Evolutionary conservation across 495 filamentous ascomycete species (phyloP).

Genomic region (Friedmanniomyces endolithicus): DNA sequence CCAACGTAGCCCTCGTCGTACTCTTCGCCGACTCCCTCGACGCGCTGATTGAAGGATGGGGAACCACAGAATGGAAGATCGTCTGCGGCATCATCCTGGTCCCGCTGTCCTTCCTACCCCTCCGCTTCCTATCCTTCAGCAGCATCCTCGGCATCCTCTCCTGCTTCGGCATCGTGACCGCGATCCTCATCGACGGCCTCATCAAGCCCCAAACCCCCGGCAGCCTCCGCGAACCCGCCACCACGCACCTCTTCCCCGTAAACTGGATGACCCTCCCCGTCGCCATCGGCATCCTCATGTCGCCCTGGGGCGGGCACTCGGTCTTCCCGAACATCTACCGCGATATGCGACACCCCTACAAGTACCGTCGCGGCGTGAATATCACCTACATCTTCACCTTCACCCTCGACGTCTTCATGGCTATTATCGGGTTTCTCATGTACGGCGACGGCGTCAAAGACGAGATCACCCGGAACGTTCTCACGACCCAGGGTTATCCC

Average conservation of each 20-base stretch:
- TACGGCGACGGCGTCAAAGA: conserved; percentile 77
- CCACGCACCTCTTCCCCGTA: conserved; percentile 62
- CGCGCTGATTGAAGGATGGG: conserved; percentile 62
- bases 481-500: conserved; percentile 62
- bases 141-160: conserved; percentile 83
- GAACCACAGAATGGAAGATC: conserved; percentile 69
- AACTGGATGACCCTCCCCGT: conserved; percentile 87
- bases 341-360: conserved; percentile 91
- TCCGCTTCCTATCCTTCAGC: conserved; percentile 75
- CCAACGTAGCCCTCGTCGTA: conserved; percentile 82
- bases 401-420: conserved; percentile 65
- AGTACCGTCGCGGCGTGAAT: conserved; percentile 63
- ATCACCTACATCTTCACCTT: conserved; percentile 66
- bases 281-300: conserved; percentile 90
- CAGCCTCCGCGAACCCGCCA: conserved; percentile 71
- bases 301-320: conserved; percentile 88
- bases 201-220: conserved; percentile 70
- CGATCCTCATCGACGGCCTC: conserved; percentile 74
- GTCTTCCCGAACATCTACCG: conserved; percentile 97
- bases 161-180: conserved; percentile 69
- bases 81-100: conserved; percentile 69
- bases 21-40: conserved; percentile 87
- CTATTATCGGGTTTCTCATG: conserved; percentile 77
- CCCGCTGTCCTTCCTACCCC: conserved; percentile 73
- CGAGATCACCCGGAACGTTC: conserved; percentile 82